phyloP scores from a whole-genome alignment of 2,329 filamentous ascomycete genomes.

The Epichloe elymi region DNA sequence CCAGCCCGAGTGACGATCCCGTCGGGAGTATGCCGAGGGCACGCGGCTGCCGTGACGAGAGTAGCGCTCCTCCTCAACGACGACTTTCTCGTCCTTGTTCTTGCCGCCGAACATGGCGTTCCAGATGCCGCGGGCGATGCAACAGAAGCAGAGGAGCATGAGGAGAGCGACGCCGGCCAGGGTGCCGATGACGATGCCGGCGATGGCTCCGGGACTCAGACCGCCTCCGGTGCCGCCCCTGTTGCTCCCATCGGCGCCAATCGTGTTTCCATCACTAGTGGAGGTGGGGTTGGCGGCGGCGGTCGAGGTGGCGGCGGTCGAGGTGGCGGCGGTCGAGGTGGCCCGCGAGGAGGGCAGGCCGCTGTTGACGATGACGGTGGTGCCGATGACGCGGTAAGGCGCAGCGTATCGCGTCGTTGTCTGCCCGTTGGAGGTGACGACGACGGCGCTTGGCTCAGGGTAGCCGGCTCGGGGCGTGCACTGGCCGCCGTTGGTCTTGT shows the following conservation, averaged over 20 bases:
- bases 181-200: constrained; percentile 66
- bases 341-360: constrained; percentile 34
- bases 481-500: constrained; percentile 27
- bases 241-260: constrained; percentile 23
- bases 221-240: constrained; percentile 27
- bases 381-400: constrained; percentile 39
- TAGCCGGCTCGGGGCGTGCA: constrained; percentile 43
- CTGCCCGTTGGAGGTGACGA: constrained; percentile 31
- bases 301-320: constrained; percentile 39
- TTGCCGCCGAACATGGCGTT: constrained; percentile 49
- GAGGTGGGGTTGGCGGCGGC: constrained; percentile 33
- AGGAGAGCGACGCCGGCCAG: constrained; percentile 55
- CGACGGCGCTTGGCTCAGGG: constrained; percentile 26
- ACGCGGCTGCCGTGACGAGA: constrained; percentile 31
- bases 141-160: constrained; percentile 61
- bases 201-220: constrained; percentile 61
- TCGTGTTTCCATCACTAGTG: constrained; percentile 30
- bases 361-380: constrained; percentile 39
- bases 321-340: constrained; percentile 37
- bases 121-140: constrained; percentile 51
- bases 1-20: constrained; percentile 44
- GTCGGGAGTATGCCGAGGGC: constrained; percentile 29
- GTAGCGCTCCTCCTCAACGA: constrained; percentile 51
- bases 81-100: constrained; percentile 41
- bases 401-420: constrained; percentile 43